These are phyloP conservation scores for Fraxinus nigra DNA, from an alignment of 305 asterid species.

Conservation along the genomic window DNA sequence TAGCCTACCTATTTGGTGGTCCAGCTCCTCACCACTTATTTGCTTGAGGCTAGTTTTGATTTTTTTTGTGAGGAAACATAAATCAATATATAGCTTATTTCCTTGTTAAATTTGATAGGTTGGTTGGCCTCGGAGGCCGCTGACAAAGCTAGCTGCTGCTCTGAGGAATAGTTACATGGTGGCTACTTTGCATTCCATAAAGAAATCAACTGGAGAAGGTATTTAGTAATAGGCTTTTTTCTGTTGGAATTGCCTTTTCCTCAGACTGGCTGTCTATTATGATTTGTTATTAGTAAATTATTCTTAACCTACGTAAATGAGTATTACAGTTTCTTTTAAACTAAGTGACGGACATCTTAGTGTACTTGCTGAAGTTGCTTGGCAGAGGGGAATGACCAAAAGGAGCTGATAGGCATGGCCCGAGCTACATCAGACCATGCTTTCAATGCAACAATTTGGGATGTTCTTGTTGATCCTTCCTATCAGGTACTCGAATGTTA, in stretches of 20 bases:
- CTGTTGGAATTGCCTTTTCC: slow-evolving; percentile 13
- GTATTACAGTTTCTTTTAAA: slow-evolving; percentile 31
- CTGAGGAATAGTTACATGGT: slow-evolving; percentile 92
- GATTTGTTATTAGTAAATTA: background rate
- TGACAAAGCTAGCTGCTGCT: slow-evolving; percentile 86
- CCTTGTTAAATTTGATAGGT: slow-evolving; percentile 53
- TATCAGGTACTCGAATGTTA: slow-evolving; percentile 62
- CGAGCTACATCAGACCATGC: slow-evolving; percentile 99
- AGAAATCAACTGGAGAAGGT: slow-evolving; percentile 70
- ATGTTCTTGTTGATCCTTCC: slow-evolving; percentile 96
- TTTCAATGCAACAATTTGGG: slow-evolving; percentile 99
- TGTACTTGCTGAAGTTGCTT: slow-evolving; percentile 89
- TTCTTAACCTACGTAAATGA: slow-evolving; percentile 10
- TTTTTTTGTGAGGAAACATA: background rate
- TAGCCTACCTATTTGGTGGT: background rate
- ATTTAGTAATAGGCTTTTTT: slow-evolving; percentile 25
- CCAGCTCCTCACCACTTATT: background rate
- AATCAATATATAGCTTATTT: background rate
- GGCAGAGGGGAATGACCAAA: slow-evolving; percentile 79
- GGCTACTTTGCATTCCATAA: slow-evolving; percentile 72
- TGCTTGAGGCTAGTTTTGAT: background rate
- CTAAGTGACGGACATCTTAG: slow-evolving; percentile 74
- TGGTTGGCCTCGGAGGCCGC: slow-evolving; percentile 98
- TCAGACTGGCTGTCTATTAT: slow-evolving; percentile 1
- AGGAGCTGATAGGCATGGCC: slow-evolving; percentile 95